Base-by-base conservation (phyloP, 345 rosid genomes). In the Odontarrhena argentea region DNA sequence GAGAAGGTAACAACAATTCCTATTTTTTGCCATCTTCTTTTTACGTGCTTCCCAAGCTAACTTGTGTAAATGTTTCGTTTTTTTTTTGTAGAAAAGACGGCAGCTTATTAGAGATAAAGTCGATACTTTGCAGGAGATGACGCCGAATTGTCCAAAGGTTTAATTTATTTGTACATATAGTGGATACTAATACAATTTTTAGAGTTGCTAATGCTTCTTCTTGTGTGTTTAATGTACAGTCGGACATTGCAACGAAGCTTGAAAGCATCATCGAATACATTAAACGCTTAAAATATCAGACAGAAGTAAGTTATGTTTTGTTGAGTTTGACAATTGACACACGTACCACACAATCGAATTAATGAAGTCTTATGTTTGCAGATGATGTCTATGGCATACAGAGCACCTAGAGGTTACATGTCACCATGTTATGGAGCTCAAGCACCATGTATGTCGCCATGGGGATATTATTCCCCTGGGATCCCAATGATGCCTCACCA, bases 51-150 rank as follows among this genome's bases (percentile, higher is more conserved):
- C 35, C 32, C 49, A 45, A 62, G 68, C 55, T 36, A 13, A 62
- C 0, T 7, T 3, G 7, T 14, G 13, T 71, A 55, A 50, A 25
- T 50, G 22, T 37, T 35, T 63, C 52, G 2, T 4, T 54, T 44
- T 35, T 22, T 53, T 12, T 50, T 1, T 41, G 45, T 53, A 64
- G 76, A 72, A 57, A 72, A 56, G 70, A 41, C 35, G 76, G 41
- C 42, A 57, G 3, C 1, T 32, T 32, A 49, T 72, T n/a, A 32
- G 26, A 48, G 76, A 71, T 0, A 71, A 32, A 64, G 47, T 71
- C 37, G 65, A 71, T 12, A 41, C 43, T 4, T 71, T 72, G 53
- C 65, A 72, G 7, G 28, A 5, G 41, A 25, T 65, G 65, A 64
- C 32, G 1, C 76, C 76, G 32, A 48, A 49, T 25, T 14, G 48